Evolutionary conservation across 257 asterid species (phyloP).

Genomic region (Fraxinus quadrangulata): DNA sequence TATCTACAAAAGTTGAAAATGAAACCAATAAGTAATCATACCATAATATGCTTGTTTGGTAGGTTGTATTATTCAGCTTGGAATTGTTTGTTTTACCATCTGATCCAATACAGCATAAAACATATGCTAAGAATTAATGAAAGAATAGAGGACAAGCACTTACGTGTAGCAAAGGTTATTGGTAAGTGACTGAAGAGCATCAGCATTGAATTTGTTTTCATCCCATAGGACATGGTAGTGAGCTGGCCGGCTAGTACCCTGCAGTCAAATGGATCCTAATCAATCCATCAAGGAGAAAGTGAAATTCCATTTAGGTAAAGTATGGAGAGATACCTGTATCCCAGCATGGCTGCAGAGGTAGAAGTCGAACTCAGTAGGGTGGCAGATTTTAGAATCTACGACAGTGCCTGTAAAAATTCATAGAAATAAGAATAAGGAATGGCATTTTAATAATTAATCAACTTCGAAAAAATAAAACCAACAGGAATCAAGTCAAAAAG

Average conservation of each 20-base stretch:
- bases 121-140: neutral
- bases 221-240: conserved; percentile 97
- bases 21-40: conserved; percentile 5
- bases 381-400: conserved; percentile 90
- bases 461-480: neutral
- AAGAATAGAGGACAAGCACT: conserved; percentile 23
- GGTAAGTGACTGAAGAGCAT: conserved; percentile 74
- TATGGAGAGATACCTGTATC: conserved; percentile 6
- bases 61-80: neutral
- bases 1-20: conserved; percentile 10
- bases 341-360: conserved; percentile 41
- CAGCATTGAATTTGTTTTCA: conserved; percentile 86
- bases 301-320: neutral
- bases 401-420: conserved; percentile 71
- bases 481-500: neutral
- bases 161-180: conserved; percentile 95
- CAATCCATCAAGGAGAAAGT: neutral
- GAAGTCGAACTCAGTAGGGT: conserved; percentile 94
- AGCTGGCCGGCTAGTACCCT: conserved; percentile 94
- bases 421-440: neutral
- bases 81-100: neutral
- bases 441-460: neutral
- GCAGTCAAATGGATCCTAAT: neutral
- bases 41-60: conserved; percentile 1
- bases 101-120: neutral